phyloP scores from a whole-genome alignment of 164 flowering plant species.

The Aristolochia contorta region DNA sequence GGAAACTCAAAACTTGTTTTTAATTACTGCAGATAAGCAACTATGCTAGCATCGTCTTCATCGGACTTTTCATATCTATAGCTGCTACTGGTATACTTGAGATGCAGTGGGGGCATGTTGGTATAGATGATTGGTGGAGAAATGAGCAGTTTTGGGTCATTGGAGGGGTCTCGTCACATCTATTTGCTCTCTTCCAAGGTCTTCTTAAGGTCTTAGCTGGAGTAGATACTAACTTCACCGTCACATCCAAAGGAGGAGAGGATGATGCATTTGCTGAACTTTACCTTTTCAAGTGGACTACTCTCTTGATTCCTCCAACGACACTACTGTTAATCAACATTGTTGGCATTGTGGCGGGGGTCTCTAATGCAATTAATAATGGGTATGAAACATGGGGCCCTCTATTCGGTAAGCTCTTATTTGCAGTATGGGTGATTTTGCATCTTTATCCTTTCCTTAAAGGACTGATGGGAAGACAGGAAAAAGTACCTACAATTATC shows the following conservation, averaged over 20 bases:
- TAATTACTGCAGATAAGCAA: slow-evolving; percentile 11
- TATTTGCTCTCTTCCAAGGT: slow-evolving; percentile 40
- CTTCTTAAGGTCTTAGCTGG: slow-evolving; percentile 38
- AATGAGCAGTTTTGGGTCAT: slow-evolving; percentile 28
- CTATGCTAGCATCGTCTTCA: slow-evolving; percentile 15
- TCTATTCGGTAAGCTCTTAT: slow-evolving; percentile 15
- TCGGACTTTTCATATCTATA: slow-evolving; percentile 13
- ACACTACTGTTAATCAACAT: slow-evolving; percentile 20
- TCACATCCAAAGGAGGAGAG: slow-evolving; percentile 38
- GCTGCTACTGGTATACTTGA: slow-evolving; percentile 40
- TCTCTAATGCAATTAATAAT: slow-evolving; percentile 38
- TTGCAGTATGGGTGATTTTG: slow-evolving; percentile 14
- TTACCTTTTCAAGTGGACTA: slow-evolving; percentile 37
- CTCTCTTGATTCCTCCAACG: slow-evolving; percentile 21
- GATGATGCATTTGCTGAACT: slow-evolving; percentile 35
- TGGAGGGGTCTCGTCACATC: slow-evolving; percentile 38
- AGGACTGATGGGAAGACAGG: slow-evolving; percentile 34
- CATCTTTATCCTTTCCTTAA: slow-evolving; percentile 35
- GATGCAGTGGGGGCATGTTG: slow-evolving; percentile 38
- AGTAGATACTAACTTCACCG: slow-evolving; percentile 35
- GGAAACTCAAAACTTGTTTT: neutral
- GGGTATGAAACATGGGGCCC: slow-evolving; percentile 26
- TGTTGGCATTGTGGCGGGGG: slow-evolving; percentile 34
- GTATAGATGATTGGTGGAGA: slow-evolving; percentile 20
- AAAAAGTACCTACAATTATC: slow-evolving; percentile 33